Percentiles rank a stretch among this genome's conserved stretches.
These are phyloP conservation scores for Pyracantha coccinea DNA, from an alignment of 331 rosid species.

Conservation along the genomic window DNA sequence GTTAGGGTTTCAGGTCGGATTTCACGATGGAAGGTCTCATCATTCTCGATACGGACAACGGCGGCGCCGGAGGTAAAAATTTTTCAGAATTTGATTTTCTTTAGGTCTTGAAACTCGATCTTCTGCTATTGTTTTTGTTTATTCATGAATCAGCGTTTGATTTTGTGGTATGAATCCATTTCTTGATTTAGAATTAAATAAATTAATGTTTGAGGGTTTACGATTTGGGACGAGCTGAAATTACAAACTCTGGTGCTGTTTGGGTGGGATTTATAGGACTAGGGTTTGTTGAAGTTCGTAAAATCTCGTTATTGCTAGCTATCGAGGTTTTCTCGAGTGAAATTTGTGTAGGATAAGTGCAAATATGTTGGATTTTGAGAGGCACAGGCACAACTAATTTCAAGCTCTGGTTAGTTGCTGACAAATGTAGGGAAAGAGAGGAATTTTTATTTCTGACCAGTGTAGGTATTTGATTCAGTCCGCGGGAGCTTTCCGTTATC, in stretches of 20 bases:
- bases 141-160: not conserved
- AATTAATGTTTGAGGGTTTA: not conserved
- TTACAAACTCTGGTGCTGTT: not conserved
- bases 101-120: not conserved
- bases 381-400: not conserved
- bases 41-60: slow-evolving; percentile 13
- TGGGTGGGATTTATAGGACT: slow-evolving; percentile 1
- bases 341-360: not conserved
- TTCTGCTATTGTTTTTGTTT: not conserved
- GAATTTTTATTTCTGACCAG: not conserved
- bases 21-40: slow-evolving; percentile 35
- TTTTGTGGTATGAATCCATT: not conserved
- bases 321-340: not conserved
- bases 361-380: not conserved
- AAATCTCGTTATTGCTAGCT: not conserved
- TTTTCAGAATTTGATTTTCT: not conserved
- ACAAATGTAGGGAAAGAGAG: not conserved
- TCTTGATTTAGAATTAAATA: not conserved
- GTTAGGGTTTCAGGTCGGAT: slow-evolving; percentile 4
- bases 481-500: not conserved
- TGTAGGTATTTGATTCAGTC: not conserved
- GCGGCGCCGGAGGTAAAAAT: slow-evolving; percentile 19
- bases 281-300: not conserved
- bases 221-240: not conserved
- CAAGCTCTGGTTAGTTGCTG: not conserved